phyloP scores from a whole-genome alignment of 2,329 filamentous ascomycete species.

The Pseudocercospora eumusae region DNA sequence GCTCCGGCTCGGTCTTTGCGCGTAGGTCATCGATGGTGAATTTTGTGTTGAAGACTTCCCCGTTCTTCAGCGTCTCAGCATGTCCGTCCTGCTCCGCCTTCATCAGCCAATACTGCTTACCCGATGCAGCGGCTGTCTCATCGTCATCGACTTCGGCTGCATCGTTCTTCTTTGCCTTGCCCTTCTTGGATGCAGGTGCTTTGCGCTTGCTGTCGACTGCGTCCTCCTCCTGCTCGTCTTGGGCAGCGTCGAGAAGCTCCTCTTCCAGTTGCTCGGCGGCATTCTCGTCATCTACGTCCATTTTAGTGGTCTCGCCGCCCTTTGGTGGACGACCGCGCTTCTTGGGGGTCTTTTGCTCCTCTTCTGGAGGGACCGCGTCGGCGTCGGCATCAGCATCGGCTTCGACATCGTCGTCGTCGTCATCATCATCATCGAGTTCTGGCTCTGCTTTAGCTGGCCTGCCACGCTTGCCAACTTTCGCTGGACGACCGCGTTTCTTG shows the following conservation, averaged over 20 bases:
- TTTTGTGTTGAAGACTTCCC: constrained; percentile 81
- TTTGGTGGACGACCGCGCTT: constrained; percentile 35
- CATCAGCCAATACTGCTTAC: constrained; percentile 50
- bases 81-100: constrained; percentile 76
- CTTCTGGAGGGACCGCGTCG: constrained; percentile 11
- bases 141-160: constrained; percentile 15
- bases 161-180: constrained; percentile 24
- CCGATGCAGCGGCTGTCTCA: constrained; percentile 16
- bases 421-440: not conserved
- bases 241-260: constrained; percentile 31
- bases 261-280: constrained; percentile 37
- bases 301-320: constrained; percentile 37
- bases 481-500: constrained; percentile 30
- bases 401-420: constrained; percentile 2
- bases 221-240: constrained; percentile 14
- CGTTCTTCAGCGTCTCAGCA: constrained; percentile 65
- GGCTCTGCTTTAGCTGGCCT: constrained; percentile 21
- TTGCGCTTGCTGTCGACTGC: constrained; percentile 18
- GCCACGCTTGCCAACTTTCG: constrained; percentile 22
- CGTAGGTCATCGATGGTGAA: constrained; percentile 93
- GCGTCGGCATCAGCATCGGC: not conserved
- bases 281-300: constrained; percentile 33
- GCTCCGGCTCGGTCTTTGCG: constrained; percentile 71
- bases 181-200: constrained; percentile 22
- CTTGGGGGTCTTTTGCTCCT: constrained; percentile 28